Conservation (phyloP, 352 stramenopile genomes). For the Pythium oligandrum region DNA sequence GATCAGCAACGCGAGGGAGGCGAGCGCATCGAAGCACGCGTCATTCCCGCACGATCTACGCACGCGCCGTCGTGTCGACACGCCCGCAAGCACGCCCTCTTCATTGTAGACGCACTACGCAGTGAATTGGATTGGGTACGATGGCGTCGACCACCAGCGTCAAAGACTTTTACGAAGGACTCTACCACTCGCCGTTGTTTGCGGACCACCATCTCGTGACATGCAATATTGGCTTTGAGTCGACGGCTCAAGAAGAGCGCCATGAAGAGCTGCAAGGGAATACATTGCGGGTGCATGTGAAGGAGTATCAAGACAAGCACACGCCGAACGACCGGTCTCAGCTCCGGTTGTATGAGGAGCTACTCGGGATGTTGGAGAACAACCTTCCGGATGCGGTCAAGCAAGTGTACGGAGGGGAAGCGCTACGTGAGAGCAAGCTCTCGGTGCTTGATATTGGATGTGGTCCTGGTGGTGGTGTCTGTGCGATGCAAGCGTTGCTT, state of each 20-base stretch:
- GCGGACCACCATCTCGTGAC: constrained; percentile 55
- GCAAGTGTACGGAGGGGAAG: constrained; percentile 1
- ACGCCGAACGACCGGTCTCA: constrained; percentile 36
- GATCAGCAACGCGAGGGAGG: constrained; percentile 4
- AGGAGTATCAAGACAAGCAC: constrained; percentile 15
- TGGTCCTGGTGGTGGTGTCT: constrained; percentile 57
- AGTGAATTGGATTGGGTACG: neutral
- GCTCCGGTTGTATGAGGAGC: constrained; percentile 53
- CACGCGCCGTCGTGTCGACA: neutral
- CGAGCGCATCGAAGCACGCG: too few species aligned
- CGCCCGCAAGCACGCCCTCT: neutral
- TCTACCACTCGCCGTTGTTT: constrained; percentile 72
- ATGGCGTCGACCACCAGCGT: constrained; percentile 21
- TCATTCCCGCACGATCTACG: neutral
- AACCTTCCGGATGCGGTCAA: neutral
- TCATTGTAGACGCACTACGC: too few species aligned
- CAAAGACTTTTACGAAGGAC: constrained; percentile 68
- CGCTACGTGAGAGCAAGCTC: constrained; percentile 9
- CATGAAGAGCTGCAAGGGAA: constrained; percentile 6
- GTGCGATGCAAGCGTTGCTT: constrained; percentile 51
- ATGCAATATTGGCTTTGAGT: constrained; percentile 66
- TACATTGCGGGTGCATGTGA: constrained; percentile 8
- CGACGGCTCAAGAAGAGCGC: neutral
- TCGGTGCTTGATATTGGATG: constrained; percentile 65
- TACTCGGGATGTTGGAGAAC: constrained; percentile 32